Base-by-base conservation (phyloP, 2,329 filamentous ascomycete genomes). In the Achaetomium macrosporum region DNA sequence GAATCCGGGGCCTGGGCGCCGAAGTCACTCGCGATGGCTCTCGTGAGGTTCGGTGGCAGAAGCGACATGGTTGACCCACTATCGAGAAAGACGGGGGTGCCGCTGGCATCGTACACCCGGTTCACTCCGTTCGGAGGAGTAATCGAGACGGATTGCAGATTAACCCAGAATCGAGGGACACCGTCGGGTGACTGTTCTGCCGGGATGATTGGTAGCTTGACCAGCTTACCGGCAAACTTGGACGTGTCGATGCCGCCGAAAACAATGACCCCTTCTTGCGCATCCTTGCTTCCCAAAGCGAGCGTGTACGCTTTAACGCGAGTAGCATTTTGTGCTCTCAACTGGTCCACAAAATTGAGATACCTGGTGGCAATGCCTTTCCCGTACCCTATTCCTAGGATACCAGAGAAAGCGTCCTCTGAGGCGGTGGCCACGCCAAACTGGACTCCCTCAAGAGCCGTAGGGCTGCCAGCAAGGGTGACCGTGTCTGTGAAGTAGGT, bases 321-420 rank as follows among this genome's bases (percentile, higher is more conserved):
- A 31, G 83, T 87, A 35, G 79, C 61, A 19, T 77, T 78, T 55
- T 79, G 76, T 2, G 69, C 60, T 13, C 62, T 65, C 39, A 81
- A 68, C 62, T 77, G 69, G 64, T 80, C 77, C 57, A 81, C 60
- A 51, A 81, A 73, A 63, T 77, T 79, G 55, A 66, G 70, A 61
- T 81, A 80, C 9, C 57, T 61, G 2, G 72, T 75, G 25, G 73
- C 77, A 47, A 71, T 58, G 35, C 73, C 74, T 12, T 68, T 44
- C 3, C 81, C 74, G 65, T 88, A 88, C 20, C 88, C 88, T 51
- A 93, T 84, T 19, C 89, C 89, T 17, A 95, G 68, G 43, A 93
- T 88, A 36, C 77, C 77, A 0, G 76, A 70, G 53, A 76, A 77
- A 56, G 77, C 72, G 55, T 78, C 71, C 13, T 65, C 55, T 6